These are phyloP conservation scores for Blastobotrys indianensis DNA, from an alignment of 1,139 yeast species.

Conservation along the genomic window DNA sequence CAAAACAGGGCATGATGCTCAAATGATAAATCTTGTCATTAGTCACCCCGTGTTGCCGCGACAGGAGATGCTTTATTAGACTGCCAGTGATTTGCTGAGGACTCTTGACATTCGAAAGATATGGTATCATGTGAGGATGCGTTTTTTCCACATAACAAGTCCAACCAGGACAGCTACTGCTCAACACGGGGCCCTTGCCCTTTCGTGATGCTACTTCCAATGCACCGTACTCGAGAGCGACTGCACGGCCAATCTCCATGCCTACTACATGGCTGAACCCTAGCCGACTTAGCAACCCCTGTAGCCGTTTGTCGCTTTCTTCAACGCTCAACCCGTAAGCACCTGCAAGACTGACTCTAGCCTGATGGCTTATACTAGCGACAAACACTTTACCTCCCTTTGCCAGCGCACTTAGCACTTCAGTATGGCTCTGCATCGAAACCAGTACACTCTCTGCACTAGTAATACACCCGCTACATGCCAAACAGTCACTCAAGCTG, in stretches of 20 bases:
- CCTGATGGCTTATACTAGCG: slow-evolving; percentile 80
- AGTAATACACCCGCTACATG: slow-evolving; percentile 96
- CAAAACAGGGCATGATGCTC: slow-evolving; percentile 94
- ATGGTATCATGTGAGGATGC: slow-evolving; percentile 73
- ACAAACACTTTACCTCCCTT: slow-evolving; percentile 44
- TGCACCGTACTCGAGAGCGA: slow-evolving; percentile 60
- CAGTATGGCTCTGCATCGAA: slow-evolving; percentile 83
- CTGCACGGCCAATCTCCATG: slow-evolving; percentile 70
- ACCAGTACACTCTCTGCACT: slow-evolving; percentile 92
- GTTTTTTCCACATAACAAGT: slow-evolving; percentile 93
- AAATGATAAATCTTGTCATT: slow-evolving; percentile 60
- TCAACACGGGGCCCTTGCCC: slow-evolving; percentile 42
- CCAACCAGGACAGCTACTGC: slow-evolving; percentile 93
- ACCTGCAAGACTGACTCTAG: slow-evolving; percentile 73
- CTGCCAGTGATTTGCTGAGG: slow-evolving; percentile 93
- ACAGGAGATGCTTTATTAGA: slow-evolving; percentile 54
- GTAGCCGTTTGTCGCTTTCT: slow-evolving; percentile 55
- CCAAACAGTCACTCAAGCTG: slow-evolving; percentile 85
- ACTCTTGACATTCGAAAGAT: slow-evolving; percentile 56
- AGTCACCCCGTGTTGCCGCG: slow-evolving; percentile 30
- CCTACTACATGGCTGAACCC: slow-evolving; percentile 79
- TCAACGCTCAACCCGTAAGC: slow-evolving; percentile 53
- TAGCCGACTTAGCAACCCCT: slow-evolving; percentile 52
- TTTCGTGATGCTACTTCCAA: slow-evolving; percentile 35
- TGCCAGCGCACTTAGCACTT: slow-evolving; percentile 56